Evolutionary conservation across 106 monocot species (phyloP), one percentile per base, ranked within the genome.

Genomic region (Allium cepa): DNA sequence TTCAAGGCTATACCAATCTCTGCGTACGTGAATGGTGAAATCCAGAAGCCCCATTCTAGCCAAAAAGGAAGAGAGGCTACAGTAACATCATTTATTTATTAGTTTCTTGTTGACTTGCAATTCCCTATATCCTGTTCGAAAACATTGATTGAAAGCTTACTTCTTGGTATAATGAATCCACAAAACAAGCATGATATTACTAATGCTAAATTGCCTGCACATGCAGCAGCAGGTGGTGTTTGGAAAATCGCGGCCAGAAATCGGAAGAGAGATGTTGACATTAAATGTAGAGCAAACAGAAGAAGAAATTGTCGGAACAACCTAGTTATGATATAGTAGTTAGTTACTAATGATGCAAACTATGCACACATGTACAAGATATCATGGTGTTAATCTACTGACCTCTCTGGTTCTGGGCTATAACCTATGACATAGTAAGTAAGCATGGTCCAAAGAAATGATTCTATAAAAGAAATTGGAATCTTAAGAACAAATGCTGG

Each of bases 221-320:
- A n/a, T n/a, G n/a, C n/a, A n/a, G n/a, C n/a, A n/a, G n/a, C n/a
- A n/a, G n/a, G n/a, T n/a, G n/a, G n/a, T n/a, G n/a, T n/a, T n/a
- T n/a, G n/a, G n/a, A n/a, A n/a, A n/a, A n/a, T n/a, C n/a, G n/a
- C n/a, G n/a, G n/a, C n/a, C n/a, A n/a, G n/a, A n/a, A n/a, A n/a
- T n/a, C n/a, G n/a, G n/a, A n/a, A n/a, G n/a, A n/a, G n/a, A n/a
- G n/a, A n/a, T n/a, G n/a, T n/a, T n/a, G n/a, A n/a, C n/a, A n/a
- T n/a, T n/a, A n/a, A n/a, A n/a, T n/a, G n/a, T n/a, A n/a, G n/a
- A 17, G 68, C 27, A 49, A 82, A 82, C 49, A 92, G 82, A 12
- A 88, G 57, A 27, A 92, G 58, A 48, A 87, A 77, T 7, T 92
- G 87, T 28, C 82, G 72, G 76, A 92, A 92, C 69, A 76, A 92